A percentile compares a stretch with the other conserved stretches of the same genome.
These are phyloP conservation scores for Hyphopichia burtonii DNA, from an alignment of 1,139 yeast species.

Conservation along the genomic window DNA sequence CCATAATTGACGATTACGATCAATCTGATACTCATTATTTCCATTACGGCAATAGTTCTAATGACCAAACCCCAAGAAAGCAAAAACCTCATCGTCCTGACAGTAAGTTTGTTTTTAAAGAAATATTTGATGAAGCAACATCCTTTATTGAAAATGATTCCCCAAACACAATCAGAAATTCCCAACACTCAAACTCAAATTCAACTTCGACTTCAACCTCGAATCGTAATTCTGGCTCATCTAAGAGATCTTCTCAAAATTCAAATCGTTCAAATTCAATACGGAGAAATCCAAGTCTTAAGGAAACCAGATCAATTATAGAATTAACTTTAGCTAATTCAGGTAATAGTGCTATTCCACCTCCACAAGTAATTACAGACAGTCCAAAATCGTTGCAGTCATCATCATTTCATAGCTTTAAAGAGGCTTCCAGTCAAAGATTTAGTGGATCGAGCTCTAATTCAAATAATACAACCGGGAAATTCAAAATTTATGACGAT, in stretches of 20 bases:
- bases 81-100: neutral
- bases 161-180: neutral
- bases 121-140: constrained; percentile 27
- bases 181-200: neutral
- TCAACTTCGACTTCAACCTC: neutral
- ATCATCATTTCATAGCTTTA: constrained; percentile 8
- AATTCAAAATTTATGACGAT: constrained; percentile 12
- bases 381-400: constrained; percentile 1
- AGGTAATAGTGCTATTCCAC: neutral
- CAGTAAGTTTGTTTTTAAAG: constrained; percentile 24
- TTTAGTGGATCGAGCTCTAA: constrained; percentile 4
- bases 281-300: constrained; percentile 2
- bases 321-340: constrained; percentile 8
- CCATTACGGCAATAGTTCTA: neutral
- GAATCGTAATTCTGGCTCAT: constrained; percentile 1
- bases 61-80: neutral
- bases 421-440: constrained; percentile 4
- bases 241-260: constrained; percentile 5
- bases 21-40: constrained; percentile 2
- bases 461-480: constrained; percentile 7
- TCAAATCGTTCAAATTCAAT: neutral
- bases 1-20: constrained; percentile 32
- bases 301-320: constrained; percentile 7
- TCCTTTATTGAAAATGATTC: neutral
- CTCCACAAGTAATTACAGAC: neutral